Evolutionary conservation across 768 basidiomycete species (phyloP).

Genomic region (Tulasnella sp.): DNA sequence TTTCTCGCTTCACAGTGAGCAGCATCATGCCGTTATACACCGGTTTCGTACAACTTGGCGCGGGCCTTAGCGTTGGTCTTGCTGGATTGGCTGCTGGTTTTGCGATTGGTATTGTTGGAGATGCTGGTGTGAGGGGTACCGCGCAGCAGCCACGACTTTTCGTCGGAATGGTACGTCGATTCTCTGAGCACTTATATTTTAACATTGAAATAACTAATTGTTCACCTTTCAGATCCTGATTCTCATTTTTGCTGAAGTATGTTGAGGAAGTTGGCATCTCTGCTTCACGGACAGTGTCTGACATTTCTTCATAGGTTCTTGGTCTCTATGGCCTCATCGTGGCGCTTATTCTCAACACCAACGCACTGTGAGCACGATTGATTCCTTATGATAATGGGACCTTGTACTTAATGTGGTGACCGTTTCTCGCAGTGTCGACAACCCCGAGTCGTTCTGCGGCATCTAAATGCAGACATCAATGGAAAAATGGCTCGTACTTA

Average conservation of each 20-base stretch:
- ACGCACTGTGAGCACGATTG: constrained; percentile 26
- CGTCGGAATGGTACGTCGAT: constrained; percentile 74
- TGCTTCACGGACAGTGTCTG: background rate
- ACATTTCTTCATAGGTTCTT: constrained; percentile 34
- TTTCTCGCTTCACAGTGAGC: constrained; percentile 36
- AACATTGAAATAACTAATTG: background rate
- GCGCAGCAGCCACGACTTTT: constrained; percentile 92
- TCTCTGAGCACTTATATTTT: background rate
- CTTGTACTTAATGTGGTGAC: background rate
- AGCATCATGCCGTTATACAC: constrained; percentile 80
- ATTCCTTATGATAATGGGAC: background rate
- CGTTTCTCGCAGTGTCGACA: constrained; percentile 4
- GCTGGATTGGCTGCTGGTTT: constrained; percentile 96
- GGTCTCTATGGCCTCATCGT: constrained; percentile 92
- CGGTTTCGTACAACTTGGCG: constrained; percentile 89
- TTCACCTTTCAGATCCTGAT: constrained; percentile 61
- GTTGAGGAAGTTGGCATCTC: background rate
- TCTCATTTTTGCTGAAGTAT: constrained; percentile 87
- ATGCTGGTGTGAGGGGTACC: constrained; percentile 95
- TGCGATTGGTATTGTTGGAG: constrained; percentile 97
- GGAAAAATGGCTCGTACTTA: no score
- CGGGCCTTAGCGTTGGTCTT: constrained; percentile 83
- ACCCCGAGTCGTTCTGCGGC: constrained; percentile 15
- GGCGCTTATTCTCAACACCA: constrained; percentile 91
- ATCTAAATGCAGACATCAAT: constrained; percentile 4